These are phyloP conservation scores for Heimioporus sp. DNA, from an alignment of 768 basidiomycete species.

Conservation along the genomic window DNA sequence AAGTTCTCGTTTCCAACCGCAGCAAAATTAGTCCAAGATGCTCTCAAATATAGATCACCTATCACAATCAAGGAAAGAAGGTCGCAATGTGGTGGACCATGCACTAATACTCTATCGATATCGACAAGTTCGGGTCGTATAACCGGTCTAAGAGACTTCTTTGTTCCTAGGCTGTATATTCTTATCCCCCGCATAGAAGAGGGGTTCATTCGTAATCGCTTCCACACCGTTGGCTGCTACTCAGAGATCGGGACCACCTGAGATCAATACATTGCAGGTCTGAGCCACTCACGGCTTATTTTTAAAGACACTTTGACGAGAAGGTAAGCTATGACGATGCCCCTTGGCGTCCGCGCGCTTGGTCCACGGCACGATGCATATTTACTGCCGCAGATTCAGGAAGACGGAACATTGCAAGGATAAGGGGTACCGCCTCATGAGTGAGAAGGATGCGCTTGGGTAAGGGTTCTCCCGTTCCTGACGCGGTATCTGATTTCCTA, in stretches of 20 bases:
- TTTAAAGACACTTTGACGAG: background rate
- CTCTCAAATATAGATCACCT: background rate
- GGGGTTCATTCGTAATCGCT: constrained; percentile 3
- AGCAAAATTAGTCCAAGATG: too few species aligned
- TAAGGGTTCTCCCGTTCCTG: constrained; percentile 1
- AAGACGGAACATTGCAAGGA: constrained; percentile 47
- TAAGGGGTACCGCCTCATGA: constrained; percentile 50
- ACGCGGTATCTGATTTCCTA: constrained; percentile 1
- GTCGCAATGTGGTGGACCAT: background rate
- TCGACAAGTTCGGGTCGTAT: background rate
- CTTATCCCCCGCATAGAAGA: background rate
- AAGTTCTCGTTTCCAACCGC: background rate
- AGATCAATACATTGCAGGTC: constrained; percentile 5
- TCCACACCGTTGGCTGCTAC: constrained; percentile 4
- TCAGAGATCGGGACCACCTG: background rate
- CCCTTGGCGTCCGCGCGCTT: constrained; percentile 39
- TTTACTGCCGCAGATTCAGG: constrained; percentile 45
- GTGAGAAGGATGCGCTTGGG: constrained; percentile 44
- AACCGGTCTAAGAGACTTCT: background rate
- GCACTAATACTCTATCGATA: background rate
- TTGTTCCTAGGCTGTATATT: background rate
- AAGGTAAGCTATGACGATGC: constrained; percentile 4
- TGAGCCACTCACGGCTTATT: constrained; percentile 11
- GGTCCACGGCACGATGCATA: constrained; percentile 64
- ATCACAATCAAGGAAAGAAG: background rate